Conservation (phyloP, 345 rosid species). For the Dovyalis caffra region DNA sequence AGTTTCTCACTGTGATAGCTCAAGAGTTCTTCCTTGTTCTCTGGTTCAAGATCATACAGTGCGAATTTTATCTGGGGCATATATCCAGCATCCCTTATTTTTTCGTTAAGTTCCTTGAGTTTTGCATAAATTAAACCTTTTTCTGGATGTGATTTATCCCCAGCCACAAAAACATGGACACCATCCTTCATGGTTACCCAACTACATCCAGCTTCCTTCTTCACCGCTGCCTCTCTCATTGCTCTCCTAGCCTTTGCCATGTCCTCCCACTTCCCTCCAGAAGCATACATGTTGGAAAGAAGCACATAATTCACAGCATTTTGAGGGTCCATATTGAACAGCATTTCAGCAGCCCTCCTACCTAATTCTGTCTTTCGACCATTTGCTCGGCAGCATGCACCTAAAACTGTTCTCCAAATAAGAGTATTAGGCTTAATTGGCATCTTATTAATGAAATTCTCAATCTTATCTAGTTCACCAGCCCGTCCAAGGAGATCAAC, state of each 20-base stretch:
- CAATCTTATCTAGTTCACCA: constrained; percentile 68
- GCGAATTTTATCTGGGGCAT: constrained; percentile 74
- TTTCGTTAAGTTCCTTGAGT: constrained; percentile 65
- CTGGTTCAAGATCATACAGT: constrained; percentile 71
- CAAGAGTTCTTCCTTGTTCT: constrained; percentile 81
- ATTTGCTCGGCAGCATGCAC: constrained; percentile 73
- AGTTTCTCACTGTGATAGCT: constrained; percentile 88
- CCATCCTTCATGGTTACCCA: constrained; percentile 97
- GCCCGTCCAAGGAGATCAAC: constrained; percentile 93
- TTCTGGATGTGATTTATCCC: constrained; percentile 70
- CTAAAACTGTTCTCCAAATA: constrained; percentile 88
- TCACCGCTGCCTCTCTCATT: constrained; percentile 71
- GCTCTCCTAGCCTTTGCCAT: constrained; percentile 64
- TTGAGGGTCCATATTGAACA: constrained; percentile 72
- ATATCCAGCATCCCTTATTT: constrained; percentile 77
- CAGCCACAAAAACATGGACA: constrained; percentile 80
- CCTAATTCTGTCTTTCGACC: constrained; percentile 64
- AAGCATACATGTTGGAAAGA: constrained; percentile 85
- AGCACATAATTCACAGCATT: constrained; percentile 90
- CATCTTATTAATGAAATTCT: constrained; percentile 60
- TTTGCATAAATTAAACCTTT: constrained; percentile 59
- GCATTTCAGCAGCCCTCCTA: constrained; percentile 69
- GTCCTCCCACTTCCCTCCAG: constrained; percentile 79
- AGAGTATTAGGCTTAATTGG: constrained; percentile 76
- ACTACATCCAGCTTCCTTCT: constrained; percentile 91